Percentiles rank a stretch among this genome's conserved stretches.
phyloP scores from a whole-genome alignment of 441 rosid genomes.

The Populus hybrid region DNA sequence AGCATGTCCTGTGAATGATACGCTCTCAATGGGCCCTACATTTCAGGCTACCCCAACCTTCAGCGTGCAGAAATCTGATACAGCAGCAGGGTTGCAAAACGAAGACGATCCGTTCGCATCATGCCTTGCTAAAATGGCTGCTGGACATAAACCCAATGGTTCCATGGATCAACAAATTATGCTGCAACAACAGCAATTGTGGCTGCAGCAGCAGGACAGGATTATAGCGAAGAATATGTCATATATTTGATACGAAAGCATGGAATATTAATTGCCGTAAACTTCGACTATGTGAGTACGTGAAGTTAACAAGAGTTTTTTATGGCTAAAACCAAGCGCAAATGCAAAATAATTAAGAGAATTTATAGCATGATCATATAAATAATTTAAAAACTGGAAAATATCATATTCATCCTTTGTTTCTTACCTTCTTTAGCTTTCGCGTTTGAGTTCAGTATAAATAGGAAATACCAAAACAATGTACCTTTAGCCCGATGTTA shows the following conservation, averaged over 20 bases:
- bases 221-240: conserved; percentile 52
- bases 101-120: conserved; percentile 53
- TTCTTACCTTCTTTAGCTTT: too few relatives aligned
- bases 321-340: not conserved
- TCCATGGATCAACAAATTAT: conserved; percentile 35
- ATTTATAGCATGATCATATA: not conserved
- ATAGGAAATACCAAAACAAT: too few relatives aligned
- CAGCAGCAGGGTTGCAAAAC: conserved; percentile 3
- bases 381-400: not conserved
- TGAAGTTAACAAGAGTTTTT: not conserved
- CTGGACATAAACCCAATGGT: conserved; percentile 16
- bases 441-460: too few relatives aligned
- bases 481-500: too few relatives aligned
- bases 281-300: not conserved
- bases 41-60: conserved; percentile 48
- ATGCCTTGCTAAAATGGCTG: conserved; percentile 17
- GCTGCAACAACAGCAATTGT: conserved; percentile 50
- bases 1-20: not conserved
- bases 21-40: conserved; percentile 26
- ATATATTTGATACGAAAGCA: conserved; percentile 11
- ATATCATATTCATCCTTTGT: too few relatives aligned
- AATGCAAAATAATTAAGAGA: not conserved
- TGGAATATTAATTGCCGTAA: not conserved
- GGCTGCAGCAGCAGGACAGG: conserved; percentile 70
- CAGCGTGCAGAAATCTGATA: conserved; percentile 23